A percentile compares a stretch with the other conserved stretches of the same genome.
Conservation (phyloP, 73 alveolate genomes). For the Paramecium tetraurelia region DNA sequence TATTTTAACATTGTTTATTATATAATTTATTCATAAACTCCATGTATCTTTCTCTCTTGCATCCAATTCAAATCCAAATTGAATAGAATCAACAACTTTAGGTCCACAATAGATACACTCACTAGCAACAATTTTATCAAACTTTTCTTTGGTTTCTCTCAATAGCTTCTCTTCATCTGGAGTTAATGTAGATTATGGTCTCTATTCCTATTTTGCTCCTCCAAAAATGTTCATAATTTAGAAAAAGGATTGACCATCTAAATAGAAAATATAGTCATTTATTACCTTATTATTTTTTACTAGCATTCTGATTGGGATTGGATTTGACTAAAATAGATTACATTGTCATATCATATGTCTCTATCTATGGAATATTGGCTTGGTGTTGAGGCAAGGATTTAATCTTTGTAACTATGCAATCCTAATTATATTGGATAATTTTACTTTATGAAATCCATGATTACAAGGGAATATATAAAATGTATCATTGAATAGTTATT, state of each 20-base stretch:
- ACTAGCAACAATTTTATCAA: slow-evolving; percentile 52
- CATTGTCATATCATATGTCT: slow-evolving; percentile 25
- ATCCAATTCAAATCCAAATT: slow-evolving; percentile 49
- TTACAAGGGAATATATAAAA: slow-evolving; percentile 90
- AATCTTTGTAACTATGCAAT: slow-evolving; percentile 69
- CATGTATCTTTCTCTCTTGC: slow-evolving; percentile 23
- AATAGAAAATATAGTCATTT: background rate
- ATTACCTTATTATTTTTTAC: slow-evolving; percentile 44
- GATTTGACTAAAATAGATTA: slow-evolving; percentile 42
- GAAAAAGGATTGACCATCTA: slow-evolving; percentile 33
- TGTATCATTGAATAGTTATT: slow-evolving; percentile 68
- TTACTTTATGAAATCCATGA: slow-evolving; percentile 90
- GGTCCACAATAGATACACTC: slow-evolving; percentile 65
- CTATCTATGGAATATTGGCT: slow-evolving; percentile 17
- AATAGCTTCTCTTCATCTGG: slow-evolving; percentile 53
- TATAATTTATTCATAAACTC: slow-evolving; percentile 33
- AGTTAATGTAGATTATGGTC: slow-evolving; percentile 31
- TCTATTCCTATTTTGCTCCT: slow-evolving; percentile 30
- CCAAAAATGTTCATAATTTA: slow-evolving; percentile 46
- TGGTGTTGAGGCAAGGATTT: slow-evolving; percentile 30
- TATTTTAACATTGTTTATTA: background rate
- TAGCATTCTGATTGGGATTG: background rate
- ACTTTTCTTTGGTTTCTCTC: slow-evolving; percentile 51
- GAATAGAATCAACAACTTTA: slow-evolving; percentile 57
- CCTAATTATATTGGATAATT: slow-evolving; percentile 1